A percentile compares a stretch with the other conserved stretches of the same genome.
Conservation (phyloP, 495 filamentous ascomycete species). For the Tuber melanosporum region DNA sequence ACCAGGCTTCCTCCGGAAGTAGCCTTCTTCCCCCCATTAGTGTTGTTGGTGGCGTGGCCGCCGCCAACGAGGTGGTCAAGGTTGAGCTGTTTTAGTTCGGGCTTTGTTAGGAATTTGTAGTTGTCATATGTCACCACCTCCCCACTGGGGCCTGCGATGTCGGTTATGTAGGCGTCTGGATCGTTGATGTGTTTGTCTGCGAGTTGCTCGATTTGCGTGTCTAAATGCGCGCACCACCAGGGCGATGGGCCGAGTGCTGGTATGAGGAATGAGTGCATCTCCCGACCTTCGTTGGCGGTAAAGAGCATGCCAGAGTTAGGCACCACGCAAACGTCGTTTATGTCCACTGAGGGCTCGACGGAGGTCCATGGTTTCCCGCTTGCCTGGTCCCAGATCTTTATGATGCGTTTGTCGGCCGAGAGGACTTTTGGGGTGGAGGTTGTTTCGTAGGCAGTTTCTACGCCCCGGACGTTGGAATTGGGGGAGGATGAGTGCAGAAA, state of each 20-base stretch:
- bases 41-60: constrained; percentile 28
- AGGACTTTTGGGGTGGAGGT: constrained; percentile 78
- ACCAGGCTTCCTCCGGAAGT: constrained; percentile 54
- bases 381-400: constrained; percentile 88
- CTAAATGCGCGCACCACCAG: constrained; percentile 91
- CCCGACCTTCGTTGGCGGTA: constrained; percentile 89
- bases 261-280: constrained; percentile 92
- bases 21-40: constrained; percentile 46
- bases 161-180: constrained; percentile 54
- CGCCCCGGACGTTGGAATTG: neutral
- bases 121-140: constrained; percentile 86
- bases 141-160: constrained; percentile 46
- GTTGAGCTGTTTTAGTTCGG: constrained; percentile 72
- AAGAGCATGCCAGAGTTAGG: constrained; percentile 83
- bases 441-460: constrained; percentile 30
- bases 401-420: constrained; percentile 86
- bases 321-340: constrained; percentile 85
- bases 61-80: constrained; percentile 74
- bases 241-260: constrained; percentile 89
- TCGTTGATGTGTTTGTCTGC: constrained; percentile 67
- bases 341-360: constrained; percentile 86
- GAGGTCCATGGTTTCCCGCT: constrained; percentile 85
- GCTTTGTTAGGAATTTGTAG: constrained; percentile 89
- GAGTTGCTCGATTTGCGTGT: constrained; percentile 98
- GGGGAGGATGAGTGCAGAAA: constrained; percentile 64